Evolutionary conservation across 1,284 basidiomycete genomes (phyloP).

Genomic region (Sanghuangporus weigelae): DNA sequence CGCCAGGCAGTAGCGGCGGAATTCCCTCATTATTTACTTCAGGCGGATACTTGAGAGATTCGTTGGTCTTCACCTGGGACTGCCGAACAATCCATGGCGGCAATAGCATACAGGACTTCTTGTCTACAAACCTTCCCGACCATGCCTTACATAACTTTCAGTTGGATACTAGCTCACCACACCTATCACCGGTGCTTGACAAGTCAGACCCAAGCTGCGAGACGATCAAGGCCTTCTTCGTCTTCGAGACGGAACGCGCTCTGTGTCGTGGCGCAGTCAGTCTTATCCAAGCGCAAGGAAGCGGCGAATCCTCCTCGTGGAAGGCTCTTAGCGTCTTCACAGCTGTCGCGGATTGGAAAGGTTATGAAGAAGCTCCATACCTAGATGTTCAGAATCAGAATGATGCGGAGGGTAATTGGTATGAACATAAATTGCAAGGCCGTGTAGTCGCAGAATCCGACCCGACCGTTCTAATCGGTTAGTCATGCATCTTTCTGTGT

Average conservation of each 20-base stretch:
- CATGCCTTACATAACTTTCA: background rate
- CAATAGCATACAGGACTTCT: background rate
- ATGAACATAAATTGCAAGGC: constrained; percentile 16
- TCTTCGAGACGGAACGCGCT: constrained; percentile 8
- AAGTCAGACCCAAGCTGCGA: background rate
- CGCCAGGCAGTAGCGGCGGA: background rate
- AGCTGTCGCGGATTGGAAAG: constrained; percentile 27
- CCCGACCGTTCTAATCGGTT: constrained; percentile 28
- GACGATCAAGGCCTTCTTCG: background rate
- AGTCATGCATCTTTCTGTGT: background rate
- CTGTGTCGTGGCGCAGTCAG: background rate
- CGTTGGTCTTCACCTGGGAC: constrained; percentile 9
- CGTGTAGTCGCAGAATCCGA: constrained; percentile 20
- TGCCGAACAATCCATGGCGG: background rate
- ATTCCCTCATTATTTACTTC: background rate
- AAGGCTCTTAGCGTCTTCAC: constrained; percentile 25
- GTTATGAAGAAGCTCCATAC: constrained; percentile 26
- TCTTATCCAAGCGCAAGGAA: background rate
- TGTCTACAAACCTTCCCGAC: background rate
- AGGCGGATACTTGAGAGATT: constrained; percentile 4
- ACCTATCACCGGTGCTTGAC: constrained; percentile 7
- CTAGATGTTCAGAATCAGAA: constrained; percentile 16
- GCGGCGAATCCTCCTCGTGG: constrained; percentile 21
- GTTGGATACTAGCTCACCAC: background rate
- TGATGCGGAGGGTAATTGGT: constrained; percentile 11